Evolutionary conservation across 2,329 filamentous ascomycete genomes (phyloP).

Genomic region (Zasmidium cellare): DNA sequence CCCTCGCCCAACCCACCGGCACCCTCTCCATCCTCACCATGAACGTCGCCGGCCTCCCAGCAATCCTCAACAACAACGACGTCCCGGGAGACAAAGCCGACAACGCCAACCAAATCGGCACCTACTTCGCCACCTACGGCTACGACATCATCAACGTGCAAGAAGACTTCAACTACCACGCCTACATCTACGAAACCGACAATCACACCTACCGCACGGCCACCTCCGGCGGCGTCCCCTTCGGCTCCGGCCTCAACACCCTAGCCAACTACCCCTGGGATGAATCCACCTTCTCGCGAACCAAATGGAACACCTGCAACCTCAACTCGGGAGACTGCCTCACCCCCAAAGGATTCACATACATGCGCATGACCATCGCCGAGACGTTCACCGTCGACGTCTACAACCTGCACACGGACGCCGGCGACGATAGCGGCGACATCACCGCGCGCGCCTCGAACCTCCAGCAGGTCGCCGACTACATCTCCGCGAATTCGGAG

Average conservation of each 20-base stretch:
- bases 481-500: conserved; percentile 56
- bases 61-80: conserved; percentile 58
- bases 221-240: conserved; percentile 62
- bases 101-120: conserved; percentile 59
- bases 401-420: conserved; percentile 69
- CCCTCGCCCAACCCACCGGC: neutral
- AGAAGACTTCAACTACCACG: conserved; percentile 69
- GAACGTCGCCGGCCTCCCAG: conserved; percentile 63
- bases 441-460: conserved; percentile 58
- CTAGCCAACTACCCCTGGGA: conserved; percentile 60
- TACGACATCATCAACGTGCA: conserved; percentile 67
- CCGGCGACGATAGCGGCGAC: conserved; percentile 57
- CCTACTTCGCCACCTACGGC: conserved; percentile 55
- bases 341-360: conserved; percentile 69
- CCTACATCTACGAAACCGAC: conserved; percentile 62
- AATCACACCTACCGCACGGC: conserved; percentile 61
- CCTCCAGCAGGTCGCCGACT: conserved; percentile 59
- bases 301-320: conserved; percentile 62
- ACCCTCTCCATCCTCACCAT: conserved; percentile 54
- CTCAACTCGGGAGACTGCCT: conserved; percentile 61
- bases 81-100: conserved; percentile 61
- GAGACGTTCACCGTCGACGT: conserved; percentile 60
- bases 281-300: conserved; percentile 49
- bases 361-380: conserved; percentile 59
- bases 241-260: conserved; percentile 66